phyloP scores from a whole-genome alignment of 495 filamentous ascomycete species.

The Xylaria venustula region DNA sequence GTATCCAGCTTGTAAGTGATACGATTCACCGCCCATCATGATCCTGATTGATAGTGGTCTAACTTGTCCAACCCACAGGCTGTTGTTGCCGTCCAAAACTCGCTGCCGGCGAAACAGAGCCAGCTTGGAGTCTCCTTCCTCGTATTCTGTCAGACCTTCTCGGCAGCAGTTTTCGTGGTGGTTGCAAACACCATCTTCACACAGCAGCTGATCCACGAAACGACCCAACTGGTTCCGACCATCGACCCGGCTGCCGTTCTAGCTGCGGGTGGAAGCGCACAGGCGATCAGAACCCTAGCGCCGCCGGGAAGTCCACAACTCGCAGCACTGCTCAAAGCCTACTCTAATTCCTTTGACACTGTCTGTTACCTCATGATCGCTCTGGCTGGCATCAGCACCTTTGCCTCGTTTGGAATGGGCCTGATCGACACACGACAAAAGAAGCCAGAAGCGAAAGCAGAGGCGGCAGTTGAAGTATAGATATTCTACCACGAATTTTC shows the following conservation, averaged over 20 bases:
- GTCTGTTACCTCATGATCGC: conserved; percentile 43
- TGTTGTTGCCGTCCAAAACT: conserved; percentile 55
- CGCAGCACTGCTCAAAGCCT: conserved; percentile 39
- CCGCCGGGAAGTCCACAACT: conserved; percentile 35
- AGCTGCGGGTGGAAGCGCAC: conserved; percentile 37
- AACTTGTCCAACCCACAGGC: conserved; percentile 19
- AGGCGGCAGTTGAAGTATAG: conserved; percentile 6
- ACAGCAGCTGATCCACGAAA: conserved; percentile 37
- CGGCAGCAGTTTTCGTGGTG: conserved; percentile 51
- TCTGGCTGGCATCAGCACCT: conserved; percentile 23
- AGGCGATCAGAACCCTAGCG: conserved; percentile 41
- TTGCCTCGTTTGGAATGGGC: conserved; percentile 49
- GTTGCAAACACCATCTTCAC: conserved; percentile 51
- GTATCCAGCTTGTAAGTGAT: conserved; percentile 43
- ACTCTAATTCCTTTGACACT: conserved; percentile 38
- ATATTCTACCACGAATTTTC: neutral
- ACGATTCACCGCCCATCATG: conserved; percentile 24
- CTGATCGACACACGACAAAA: conserved; percentile 53
- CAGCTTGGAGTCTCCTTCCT: conserved; percentile 52
- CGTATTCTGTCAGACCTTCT: conserved; percentile 54
- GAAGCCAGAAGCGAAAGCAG: neutral
- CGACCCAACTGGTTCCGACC: conserved; percentile 37
- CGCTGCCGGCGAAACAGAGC: conserved; percentile 41
- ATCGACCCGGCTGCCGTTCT: conserved; percentile 35
- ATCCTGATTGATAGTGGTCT: conserved; percentile 28